Evolutionary conservation across 768 basidiomycete species (phyloP).

Genomic region (Lentinula aciculospora): DNA sequence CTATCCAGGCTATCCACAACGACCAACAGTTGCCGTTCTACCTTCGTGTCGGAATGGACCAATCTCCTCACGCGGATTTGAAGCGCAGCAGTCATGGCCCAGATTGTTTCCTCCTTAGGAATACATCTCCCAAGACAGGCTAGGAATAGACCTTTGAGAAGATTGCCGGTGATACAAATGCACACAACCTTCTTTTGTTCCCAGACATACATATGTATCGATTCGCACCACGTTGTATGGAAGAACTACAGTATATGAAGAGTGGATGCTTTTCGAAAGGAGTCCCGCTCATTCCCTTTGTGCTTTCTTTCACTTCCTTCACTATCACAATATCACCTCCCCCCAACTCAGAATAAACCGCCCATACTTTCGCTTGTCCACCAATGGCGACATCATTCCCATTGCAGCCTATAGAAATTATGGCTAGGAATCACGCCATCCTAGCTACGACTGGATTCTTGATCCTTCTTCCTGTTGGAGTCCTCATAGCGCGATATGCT

Average conservation of each 20-base stretch:
- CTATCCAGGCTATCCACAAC: background rate
- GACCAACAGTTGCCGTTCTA: background rate
- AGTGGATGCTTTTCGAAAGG: background rate
- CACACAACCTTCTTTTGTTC: background rate
- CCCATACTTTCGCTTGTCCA: background rate
- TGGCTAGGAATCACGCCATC: conserved; percentile 42
- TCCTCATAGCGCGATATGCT: conserved; percentile 46
- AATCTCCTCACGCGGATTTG: background rate
- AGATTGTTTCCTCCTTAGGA: background rate
- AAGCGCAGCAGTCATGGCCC: background rate
- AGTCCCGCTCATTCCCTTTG: background rate
- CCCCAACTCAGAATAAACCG: background rate
- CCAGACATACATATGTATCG: background rate
- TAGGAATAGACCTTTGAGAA: no score
- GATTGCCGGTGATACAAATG: background rate
- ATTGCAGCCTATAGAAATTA: conserved; percentile 24
- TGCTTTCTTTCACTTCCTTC: background rate
- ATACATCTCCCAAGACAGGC: background rate
- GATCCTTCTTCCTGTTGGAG: conserved; percentile 53
- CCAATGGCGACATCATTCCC: conserved; percentile 10
- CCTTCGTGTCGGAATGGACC: background rate
- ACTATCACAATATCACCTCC: background rate
- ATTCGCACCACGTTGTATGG: background rate
- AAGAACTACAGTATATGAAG: background rate
- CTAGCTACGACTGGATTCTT: conserved; percentile 49